Percentiles rank a stretch among this genome's conserved stretches.
Evolutionary conservation across 2,329 filamentous ascomycete genomes (phyloP).

Genomic region (Orbilia blumenaviensis): DNA sequence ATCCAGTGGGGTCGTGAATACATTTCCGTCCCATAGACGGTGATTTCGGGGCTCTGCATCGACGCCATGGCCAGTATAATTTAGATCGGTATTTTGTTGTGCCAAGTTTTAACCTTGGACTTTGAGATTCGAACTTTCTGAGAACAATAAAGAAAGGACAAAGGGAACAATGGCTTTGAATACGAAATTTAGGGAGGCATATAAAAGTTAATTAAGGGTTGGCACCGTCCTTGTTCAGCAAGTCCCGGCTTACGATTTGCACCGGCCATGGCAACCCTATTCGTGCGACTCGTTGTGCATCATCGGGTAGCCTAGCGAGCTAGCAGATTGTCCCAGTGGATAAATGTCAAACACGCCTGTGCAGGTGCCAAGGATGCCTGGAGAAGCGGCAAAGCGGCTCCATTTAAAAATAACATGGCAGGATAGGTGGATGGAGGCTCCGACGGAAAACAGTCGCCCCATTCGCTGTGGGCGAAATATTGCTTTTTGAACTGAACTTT

Average conservation of each 20-base stretch:
- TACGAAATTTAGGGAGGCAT: not conserved
- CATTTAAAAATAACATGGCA: constrained; percentile 18
- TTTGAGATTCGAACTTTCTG: not conserved
- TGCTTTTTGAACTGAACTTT: not conserved
- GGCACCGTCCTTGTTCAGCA: not conserved
- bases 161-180: constrained; percentile 4
- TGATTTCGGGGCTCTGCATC: constrained; percentile 34
- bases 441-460: not conserved
- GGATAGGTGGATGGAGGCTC: not conserved
- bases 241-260: constrained; percentile 16
- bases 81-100: not conserved
- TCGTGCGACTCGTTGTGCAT: constrained; percentile 33
- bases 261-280: not conserved
- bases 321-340: not conserved
- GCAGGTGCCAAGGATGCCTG: constrained; percentile 27
- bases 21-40: not conserved
- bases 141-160: not conserved
- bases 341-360: constrained; percentile 20
- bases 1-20: constrained; percentile 24
- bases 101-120: not conserved
- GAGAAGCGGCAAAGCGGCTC: constrained; percentile 18
- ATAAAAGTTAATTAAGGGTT: not conserved
- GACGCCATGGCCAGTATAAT: constrained; percentile 1
- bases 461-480: not conserved
- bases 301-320: constrained; percentile 17